These are phyloP conservation scores for Metschnikowia orientalis DNA, from an alignment of 805 yeast genomes.

Conservation along the genomic window DNA sequence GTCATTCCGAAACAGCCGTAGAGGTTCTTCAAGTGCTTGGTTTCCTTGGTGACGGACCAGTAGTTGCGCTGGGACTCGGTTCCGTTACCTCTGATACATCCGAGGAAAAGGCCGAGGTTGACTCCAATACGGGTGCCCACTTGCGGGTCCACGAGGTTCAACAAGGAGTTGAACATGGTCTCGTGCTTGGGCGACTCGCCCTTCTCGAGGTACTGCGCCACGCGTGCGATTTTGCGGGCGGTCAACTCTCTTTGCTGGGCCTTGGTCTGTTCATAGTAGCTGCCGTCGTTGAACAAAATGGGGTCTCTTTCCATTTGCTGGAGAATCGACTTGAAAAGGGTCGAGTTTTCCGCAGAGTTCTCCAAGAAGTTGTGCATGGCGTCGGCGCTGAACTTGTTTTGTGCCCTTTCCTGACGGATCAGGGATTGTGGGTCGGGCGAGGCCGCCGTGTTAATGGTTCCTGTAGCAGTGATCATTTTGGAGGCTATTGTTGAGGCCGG, in stretches of 20 bases:
- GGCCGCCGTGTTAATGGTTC: slow-evolving; percentile 17
- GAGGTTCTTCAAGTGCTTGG: slow-evolving; percentile 13
- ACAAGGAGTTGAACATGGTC: slow-evolving; percentile 10
- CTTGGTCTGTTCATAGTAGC: slow-evolving; percentile 18
- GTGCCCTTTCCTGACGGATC: slow-evolving; percentile 20
- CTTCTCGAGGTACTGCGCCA: slow-evolving; percentile 18
- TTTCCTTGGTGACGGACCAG: slow-evolving; percentile 19
- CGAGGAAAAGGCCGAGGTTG: slow-evolving; percentile 19
- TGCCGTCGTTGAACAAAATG: slow-evolving; percentile 14
- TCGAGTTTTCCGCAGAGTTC: slow-evolving; percentile 19
- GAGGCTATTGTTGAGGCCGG: no score
- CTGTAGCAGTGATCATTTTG: slow-evolving; percentile 11
- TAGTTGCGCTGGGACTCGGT: slow-evolving; percentile 16
- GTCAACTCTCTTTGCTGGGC: slow-evolving; percentile 18
- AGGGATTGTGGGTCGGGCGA: slow-evolving; percentile 22
- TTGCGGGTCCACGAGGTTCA: slow-evolving; percentile 18
- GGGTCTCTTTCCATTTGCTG: slow-evolving; percentile 21
- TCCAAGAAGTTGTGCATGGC: slow-evolving; percentile 26
- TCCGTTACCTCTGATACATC: slow-evolving; percentile 21
- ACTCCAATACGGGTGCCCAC: slow-evolving; percentile 20
- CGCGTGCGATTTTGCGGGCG: slow-evolving; percentile 17
- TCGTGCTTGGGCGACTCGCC: slow-evolving; percentile 9
- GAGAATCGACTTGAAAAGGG: slow-evolving; percentile 11
- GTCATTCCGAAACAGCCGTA: slow-evolving; percentile 23
- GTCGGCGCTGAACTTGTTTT: slow-evolving; percentile 18